Evolutionary conservation across 352 stramenopile genomes (phyloP).

Genomic region (Phytophthora litchii): DNA sequence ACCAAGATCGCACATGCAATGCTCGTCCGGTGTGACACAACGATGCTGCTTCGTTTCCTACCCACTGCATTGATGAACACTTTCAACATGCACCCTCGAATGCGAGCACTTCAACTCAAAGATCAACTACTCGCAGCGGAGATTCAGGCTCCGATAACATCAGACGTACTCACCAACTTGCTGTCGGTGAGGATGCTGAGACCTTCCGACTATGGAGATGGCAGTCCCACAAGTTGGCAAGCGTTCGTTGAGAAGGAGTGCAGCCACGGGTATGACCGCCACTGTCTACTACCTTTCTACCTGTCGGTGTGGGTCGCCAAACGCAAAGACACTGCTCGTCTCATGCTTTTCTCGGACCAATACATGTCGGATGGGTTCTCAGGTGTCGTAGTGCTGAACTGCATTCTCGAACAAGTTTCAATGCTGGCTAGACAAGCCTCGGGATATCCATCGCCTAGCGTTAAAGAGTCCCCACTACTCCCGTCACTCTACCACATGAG

Average conservation of each 20-base stretch:
- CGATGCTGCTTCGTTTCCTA: constrained; percentile 33
- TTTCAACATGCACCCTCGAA: constrained; percentile 56
- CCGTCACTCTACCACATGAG: constrained; percentile 43
- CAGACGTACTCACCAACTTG: constrained; percentile 29
- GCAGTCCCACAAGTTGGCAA: constrained; percentile 44
- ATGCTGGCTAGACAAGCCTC: constrained; percentile 19
- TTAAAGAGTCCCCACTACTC: constrained; percentile 32
- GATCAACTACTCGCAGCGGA: constrained; percentile 39
- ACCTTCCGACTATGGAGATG: constrained; percentile 34
- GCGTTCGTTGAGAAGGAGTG: constrained; percentile 50
- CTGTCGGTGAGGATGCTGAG: constrained; percentile 23
- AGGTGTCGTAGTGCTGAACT: constrained; percentile 43
- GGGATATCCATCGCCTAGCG: background rate
- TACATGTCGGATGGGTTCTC: constrained; percentile 52
- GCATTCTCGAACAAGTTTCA: constrained; percentile 42
- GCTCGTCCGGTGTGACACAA: constrained; percentile 32
- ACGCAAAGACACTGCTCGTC: constrained; percentile 23
- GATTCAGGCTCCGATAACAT: constrained; percentile 40
- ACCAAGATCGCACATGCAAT: constrained; percentile 47
- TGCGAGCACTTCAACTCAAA: constrained; percentile 47
- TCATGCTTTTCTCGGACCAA: constrained; percentile 59
- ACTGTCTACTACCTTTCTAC: constrained; percentile 46
- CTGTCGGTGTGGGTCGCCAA: constrained; percentile 42
- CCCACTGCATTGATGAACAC: constrained; percentile 38
- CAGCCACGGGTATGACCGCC: constrained; percentile 42